phyloP scores from a whole-genome alignment of 202 grass and related monocot genomes.

The Sporobolus alterniflorus region DNA sequence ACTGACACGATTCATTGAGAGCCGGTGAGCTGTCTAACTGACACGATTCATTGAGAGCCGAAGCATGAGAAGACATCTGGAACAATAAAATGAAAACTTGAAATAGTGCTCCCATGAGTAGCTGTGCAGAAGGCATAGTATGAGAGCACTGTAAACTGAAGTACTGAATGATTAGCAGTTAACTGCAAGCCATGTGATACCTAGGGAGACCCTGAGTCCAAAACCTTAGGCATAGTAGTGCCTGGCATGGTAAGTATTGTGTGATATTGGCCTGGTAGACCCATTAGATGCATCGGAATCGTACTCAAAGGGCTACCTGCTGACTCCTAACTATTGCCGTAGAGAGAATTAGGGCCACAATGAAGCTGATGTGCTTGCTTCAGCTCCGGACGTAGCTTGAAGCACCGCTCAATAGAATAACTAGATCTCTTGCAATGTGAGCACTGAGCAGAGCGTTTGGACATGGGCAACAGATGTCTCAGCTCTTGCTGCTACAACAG shows the following conservation, averaged over 20 bases:
- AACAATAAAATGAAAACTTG: background rate
- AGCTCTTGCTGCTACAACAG: background rate
- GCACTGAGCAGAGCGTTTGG: conserved; percentile 9
- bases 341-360: too few species aligned
- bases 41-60: background rate
- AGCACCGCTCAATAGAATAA: background rate
- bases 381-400: too few species aligned
- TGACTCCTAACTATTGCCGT: background rate
- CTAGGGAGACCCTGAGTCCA: background rate
- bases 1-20: background rate
- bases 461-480: background rate
- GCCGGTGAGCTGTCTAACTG: background rate
- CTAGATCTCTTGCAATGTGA: background rate
- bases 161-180: background rate
- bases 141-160: background rate
- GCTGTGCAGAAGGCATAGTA: background rate
- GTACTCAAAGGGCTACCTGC: background rate
- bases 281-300: background rate
- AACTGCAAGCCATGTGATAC: background rate
- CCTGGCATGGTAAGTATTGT: background rate
- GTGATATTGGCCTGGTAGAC: background rate
- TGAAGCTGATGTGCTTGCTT: background rate
- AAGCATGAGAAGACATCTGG: background rate
- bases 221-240: background rate
- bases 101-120: background rate